Conservation (phyloP, 1,284 basidiomycete species). For the Cutaneotrichosporon sp. region DNA sequence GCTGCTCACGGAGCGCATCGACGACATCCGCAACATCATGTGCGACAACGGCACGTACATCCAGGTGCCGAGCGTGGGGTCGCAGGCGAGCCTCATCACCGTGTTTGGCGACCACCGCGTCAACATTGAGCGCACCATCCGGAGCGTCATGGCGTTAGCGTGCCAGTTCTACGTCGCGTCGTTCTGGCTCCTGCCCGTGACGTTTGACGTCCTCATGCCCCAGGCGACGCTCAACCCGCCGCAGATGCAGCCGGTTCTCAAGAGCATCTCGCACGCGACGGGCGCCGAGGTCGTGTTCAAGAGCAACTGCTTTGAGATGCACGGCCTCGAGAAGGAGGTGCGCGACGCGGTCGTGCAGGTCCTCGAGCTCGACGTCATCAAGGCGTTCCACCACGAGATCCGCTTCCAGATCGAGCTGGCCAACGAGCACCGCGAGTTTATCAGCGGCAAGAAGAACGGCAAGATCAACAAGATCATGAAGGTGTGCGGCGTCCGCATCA, state of each 20-base stretch:
- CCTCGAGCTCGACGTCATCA: constrained; percentile 86
- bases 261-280: constrained; percentile 80
- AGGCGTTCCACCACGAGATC: constrained; percentile 90
- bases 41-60: constrained; percentile 96
- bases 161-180: constrained; percentile 95
- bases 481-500: constrained; percentile 93
- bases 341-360: constrained; percentile 82
- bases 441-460: constrained; percentile 96
- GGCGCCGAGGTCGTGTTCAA: constrained; percentile 97
- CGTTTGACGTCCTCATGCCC: constrained; percentile 88
- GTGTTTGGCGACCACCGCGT: constrained; percentile 94
- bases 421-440: constrained; percentile 97
- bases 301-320: constrained; percentile 95
- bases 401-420: constrained; percentile 98
- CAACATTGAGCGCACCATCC: constrained; percentile 92
- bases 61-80: constrained; percentile 77
- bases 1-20: constrained; percentile 91
- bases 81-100: constrained; percentile 79
- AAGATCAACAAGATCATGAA: constrained; percentile 99
- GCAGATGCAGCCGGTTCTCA: constrained; percentile 80
- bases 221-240: constrained; percentile 73
- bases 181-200: constrained; percentile 90
- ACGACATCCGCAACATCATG: constrained; percentile 90
- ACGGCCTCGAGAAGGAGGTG: constrained; percentile 93
- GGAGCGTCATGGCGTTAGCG: constrained; percentile 92